Evolutionary conservation across 2,329 filamentous ascomycete genomes (phyloP).

Genomic region (Mariannaea sp.): DNA sequence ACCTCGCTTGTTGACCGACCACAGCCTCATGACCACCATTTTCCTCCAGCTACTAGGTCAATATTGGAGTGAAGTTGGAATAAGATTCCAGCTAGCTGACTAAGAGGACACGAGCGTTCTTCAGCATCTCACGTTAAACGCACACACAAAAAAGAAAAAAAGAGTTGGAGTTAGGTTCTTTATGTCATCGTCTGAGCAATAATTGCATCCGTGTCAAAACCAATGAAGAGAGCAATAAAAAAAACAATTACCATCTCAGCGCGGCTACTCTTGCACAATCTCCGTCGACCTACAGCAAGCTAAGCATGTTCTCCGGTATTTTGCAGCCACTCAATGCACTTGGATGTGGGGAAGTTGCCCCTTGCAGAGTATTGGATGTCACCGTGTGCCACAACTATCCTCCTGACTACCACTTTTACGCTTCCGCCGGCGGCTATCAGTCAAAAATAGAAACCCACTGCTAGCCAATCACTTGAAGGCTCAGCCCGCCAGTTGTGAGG

Average conservation of each 20-base stretch:
- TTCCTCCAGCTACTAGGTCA: no score
- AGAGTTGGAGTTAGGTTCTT: no score
- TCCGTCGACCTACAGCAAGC: no score
- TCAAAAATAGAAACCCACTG: conserved; percentile 1
- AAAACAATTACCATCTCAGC: not conserved
- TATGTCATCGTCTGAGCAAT: not conserved
- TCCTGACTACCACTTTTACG: not conserved
- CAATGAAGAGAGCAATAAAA: not conserved
- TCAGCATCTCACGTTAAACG: no score
- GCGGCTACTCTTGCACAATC: not conserved
- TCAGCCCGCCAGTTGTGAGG: no score
- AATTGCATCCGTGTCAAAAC: not conserved
- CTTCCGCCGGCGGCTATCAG: not conserved
- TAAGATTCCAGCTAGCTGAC: not conserved
- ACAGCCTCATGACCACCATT: no score
- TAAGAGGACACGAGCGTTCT: no score
- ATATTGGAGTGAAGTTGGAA: not conserved
- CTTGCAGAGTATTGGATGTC: conserved; percentile 3
- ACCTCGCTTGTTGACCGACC: no score
- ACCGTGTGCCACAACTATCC: conserved; percentile 1
- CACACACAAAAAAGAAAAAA: no score
- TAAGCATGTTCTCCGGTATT: no score
- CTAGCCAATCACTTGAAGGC: conserved; percentile 4
- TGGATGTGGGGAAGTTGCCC: not conserved
- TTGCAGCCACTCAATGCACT: not conserved